Evolutionary conservation across 345 rosid genomes (phyloP).

Genomic region (Atalantia buxifolia): DNA sequence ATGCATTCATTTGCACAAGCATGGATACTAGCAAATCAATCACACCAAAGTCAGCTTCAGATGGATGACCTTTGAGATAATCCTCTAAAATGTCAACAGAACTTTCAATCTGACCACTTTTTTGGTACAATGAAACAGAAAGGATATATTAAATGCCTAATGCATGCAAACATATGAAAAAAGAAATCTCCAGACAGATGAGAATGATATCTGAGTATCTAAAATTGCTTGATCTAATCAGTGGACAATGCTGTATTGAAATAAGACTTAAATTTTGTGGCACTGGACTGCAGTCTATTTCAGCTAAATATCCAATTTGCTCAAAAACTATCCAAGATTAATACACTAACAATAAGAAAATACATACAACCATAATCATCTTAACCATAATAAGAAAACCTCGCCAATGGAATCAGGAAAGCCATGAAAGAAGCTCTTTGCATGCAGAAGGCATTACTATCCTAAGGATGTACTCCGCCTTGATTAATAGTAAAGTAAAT

Average conservation of each 20-base stretch:
- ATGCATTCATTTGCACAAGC: constrained; percentile 58
- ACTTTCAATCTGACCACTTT: neutral
- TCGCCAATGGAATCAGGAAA: neutral
- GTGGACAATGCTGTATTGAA: neutral
- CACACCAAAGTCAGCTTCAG: constrained; percentile 49
- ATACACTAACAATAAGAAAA: neutral
- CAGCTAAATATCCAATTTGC: neutral
- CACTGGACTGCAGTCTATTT: neutral
- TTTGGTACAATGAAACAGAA: neutral
- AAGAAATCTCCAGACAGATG: neutral
- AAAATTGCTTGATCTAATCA: neutral
- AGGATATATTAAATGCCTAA: neutral
- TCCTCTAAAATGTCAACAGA: neutral
- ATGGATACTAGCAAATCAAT: constrained; percentile 57
- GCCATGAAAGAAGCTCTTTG: neutral
- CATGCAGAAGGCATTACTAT: neutral
- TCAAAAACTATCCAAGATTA: neutral
- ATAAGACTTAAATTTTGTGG: neutral
- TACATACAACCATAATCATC: neutral
- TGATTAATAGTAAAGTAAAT: constrained; percentile 22
- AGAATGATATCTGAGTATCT: neutral
- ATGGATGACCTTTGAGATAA: constrained; percentile 31
- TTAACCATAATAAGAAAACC: neutral
- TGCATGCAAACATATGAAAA: neutral
- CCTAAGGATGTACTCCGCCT: neutral